A percentile compares a stretch with the other conserved stretches of the same genome.
These are phyloP conservation scores for Wickerhamomyces bovis DNA, from an alignment of 805 yeast genomes.

Conservation along the genomic window DNA sequence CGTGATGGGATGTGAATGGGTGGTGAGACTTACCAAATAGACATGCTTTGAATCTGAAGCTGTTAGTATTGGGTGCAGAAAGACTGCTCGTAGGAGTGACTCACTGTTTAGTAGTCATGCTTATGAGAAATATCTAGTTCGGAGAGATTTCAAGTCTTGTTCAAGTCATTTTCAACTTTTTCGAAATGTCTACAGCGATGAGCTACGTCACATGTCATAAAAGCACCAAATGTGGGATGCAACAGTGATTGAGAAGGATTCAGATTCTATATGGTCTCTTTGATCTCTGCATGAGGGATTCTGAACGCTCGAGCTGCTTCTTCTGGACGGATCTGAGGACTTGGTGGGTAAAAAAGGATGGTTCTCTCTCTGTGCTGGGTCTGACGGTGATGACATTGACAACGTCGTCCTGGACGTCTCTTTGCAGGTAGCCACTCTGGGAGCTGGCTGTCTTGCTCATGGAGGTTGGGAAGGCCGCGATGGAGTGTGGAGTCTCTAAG, in stretches of 20 bases:
- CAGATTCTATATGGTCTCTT: not conserved
- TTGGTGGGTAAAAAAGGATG: not conserved
- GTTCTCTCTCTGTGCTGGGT: not conserved
- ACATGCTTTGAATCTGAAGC: slow-evolving; percentile 48
- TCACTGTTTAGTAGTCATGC: not conserved
- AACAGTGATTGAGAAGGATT: no score
- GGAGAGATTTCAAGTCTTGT: no score
- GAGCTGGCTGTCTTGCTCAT: not conserved
- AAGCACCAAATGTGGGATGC: not conserved
- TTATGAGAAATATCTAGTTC: no score
- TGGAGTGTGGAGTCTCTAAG: not conserved
- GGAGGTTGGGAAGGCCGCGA: not conserved
- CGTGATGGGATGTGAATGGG: not conserved
- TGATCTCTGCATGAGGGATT: not conserved
- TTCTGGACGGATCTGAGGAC: not conserved
- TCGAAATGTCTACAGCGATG: not conserved
- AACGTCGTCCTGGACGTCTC: not conserved
- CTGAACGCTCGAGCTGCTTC: not conserved
- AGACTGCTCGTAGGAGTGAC: not conserved
- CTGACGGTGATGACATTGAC: not conserved
- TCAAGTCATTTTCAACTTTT: no score
- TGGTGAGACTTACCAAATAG: slow-evolving; percentile 52
- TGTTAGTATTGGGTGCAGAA: not conserved
- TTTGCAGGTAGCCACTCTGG: not conserved
- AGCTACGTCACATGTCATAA: not conserved